Evolutionary conservation across 2,329 filamentous ascomycete genomes (phyloP).

Genomic region (Triangularia verruculosa): DNA sequence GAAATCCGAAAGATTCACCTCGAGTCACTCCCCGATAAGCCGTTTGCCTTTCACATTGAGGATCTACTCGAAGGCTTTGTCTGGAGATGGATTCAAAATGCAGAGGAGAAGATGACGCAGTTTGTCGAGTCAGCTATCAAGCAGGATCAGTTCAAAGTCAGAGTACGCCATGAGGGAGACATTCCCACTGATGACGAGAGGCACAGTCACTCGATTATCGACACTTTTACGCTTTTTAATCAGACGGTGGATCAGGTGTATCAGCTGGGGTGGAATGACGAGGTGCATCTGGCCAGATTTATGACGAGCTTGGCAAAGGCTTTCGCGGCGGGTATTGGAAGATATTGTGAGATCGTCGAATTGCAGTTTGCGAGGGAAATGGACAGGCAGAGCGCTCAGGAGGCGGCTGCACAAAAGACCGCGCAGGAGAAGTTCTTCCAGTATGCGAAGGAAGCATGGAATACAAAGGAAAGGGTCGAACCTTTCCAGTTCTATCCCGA

Average conservation of each 20-base stretch:
- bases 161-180: slow-evolving; percentile 60
- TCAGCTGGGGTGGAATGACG: slow-evolving; percentile 86
- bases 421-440: slow-evolving; percentile 92
- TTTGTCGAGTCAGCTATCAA: slow-evolving; percentile 91
- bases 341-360: slow-evolving; percentile 90
- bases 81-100: slow-evolving; percentile 87
- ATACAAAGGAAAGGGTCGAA: slow-evolving; percentile 85
- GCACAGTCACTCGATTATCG: slow-evolving; percentile 89
- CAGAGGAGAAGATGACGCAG: slow-evolving; percentile 73
- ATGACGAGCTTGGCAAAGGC: slow-evolving; percentile 91
- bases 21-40: slow-evolving; percentile 66
- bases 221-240: slow-evolving; percentile 91
- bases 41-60: slow-evolving; percentile 87
- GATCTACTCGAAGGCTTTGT: slow-evolving; percentile 85
- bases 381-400: slow-evolving; percentile 85
- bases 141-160: slow-evolving; percentile 80
- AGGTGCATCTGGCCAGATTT: slow-evolving; percentile 90
- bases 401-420: slow-evolving; percentile 73
- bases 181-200: slow-evolving; percentile 74
- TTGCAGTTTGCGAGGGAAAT: slow-evolving; percentile 84
- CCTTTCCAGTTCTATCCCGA: slow-evolving; percentile 96
- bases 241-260: slow-evolving; percentile 86
- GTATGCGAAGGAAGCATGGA: slow-evolving; percentile 90
- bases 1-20: slow-evolving; percentile 79
- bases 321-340: slow-evolving; percentile 76